Evolutionary conservation across 2,329 filamentous ascomycete species (phyloP), one percentile per base, ranked within the genome.

Genomic region (Samsoniella hepiali): DNA sequence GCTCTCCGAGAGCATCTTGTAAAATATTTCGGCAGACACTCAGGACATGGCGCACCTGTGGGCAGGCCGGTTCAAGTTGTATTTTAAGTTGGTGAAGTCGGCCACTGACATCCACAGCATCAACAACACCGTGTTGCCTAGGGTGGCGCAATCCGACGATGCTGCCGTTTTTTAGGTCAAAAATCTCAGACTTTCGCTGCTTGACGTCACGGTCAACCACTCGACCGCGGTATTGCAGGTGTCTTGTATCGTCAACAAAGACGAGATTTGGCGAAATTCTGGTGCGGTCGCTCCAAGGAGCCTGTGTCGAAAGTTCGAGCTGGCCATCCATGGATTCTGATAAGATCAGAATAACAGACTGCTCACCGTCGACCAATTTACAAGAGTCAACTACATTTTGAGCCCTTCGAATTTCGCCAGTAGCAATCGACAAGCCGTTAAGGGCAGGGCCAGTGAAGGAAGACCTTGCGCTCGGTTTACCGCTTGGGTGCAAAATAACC

Each of bases 361-460:
- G 79, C 32, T 82, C 79, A 1, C 87, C 87, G 72, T 93, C 90
- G 5, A 82, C 79, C 50, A 93, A 74, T 69, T 87, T 90, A 74
- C 88, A 91, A 7, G 88, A 90, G 75, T 93, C 90, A 32, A 88
- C 82, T 17, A 93, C 86, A 66, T 86, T 87, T 63, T 89, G 82
- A 9, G 86, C 86, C 69, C 87, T 84, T 59, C 84, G 80, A 38
- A 83, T 76, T 57, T 85, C 80, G 1, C 82, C 79, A 40, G 75
- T 70, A 8, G 71, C 67, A 38, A 66, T 57, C 6, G 66, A 62
- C 40, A 66, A 13, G 22, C 56, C 61, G 42, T 61, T 65, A 3
- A 49, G 45, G 17, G 50, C 11, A 15, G 42, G 27, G 17, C 36
- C 32, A 36, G 53, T 27, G n/a, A 47, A 50, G 4, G 51, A 58